Evolutionary conservation across 352 stramenopile species (phyloP), one percentile per base, ranked within the genome.

Genomic region (Pythium aquatile): DNA sequence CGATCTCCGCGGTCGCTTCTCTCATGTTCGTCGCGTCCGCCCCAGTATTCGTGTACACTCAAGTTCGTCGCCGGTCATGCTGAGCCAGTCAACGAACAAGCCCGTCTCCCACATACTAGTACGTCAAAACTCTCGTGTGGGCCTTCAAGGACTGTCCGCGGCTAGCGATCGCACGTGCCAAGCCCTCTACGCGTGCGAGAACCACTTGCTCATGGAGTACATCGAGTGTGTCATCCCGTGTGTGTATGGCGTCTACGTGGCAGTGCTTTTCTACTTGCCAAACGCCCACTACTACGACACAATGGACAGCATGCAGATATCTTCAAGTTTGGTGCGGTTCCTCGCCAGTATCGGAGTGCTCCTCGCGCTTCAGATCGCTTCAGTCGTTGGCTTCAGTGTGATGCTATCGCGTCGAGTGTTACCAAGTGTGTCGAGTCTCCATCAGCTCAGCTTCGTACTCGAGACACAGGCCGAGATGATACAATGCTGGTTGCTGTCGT

Each of bases 381-480:
- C 47, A 17, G 24, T 54, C 3, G 9, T 35, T 17, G 6, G 2
- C 1, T 54, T 54, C 47, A 35, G 47, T 9, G 5, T 35, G 24
- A 35, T 17, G 24, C 7, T 54, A 5, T 35, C 47, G 8, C 47
- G 20, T 24, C 20, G 20, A 24, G 47, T 44, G n/a, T 13, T 57
- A 3, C 10, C 8, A 5, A 40, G 30, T 14, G 9, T 60, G 3
- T 60, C 35, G 17, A 20, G 33, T 10, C 33, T 60, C 54, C 37
- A 48, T 20, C 4, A 33, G 7, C 32, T 60, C 10, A 39, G 29
- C n/a, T 60, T 35, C 35, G 54, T 60, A 7, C 35, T 60, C 1
- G 54, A 60, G 20, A 60, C 33, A 5, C 54, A 60, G n/a, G 10
- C 6, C 5, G 32, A 33, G 32, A 60, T 60, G 54, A 24, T 60